A percentile compares a stretch with the other conserved stretches of the same genome.
Evolutionary conservation across 2,329 filamentous ascomycete genomes (phyloP).

Genomic region (Dactylellina sp.): DNA sequence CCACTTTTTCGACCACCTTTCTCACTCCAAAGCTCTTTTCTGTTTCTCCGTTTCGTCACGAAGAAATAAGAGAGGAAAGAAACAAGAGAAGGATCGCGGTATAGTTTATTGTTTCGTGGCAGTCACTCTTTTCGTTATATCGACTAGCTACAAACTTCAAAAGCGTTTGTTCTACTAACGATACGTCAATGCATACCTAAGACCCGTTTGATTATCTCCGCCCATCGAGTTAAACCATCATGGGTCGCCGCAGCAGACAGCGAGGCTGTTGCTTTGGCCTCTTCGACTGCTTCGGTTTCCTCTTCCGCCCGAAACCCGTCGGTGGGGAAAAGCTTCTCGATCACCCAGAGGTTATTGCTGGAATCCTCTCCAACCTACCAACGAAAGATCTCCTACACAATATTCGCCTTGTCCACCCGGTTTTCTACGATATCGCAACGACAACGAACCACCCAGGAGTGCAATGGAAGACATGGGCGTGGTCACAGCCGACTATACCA

Average conservation of each 20-base stretch:
- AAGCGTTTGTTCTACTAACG: not conserved
- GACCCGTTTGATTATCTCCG: not conserved
- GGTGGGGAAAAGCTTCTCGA: constrained; percentile 45
- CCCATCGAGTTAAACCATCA: constrained; percentile 11
- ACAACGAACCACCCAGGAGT: constrained; percentile 25
- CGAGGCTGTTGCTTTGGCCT: constrained; percentile 44
- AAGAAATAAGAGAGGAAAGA: constrained; percentile 1
- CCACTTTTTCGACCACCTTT: constrained; percentile 15
- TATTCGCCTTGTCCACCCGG: constrained; percentile 35
- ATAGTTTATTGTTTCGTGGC: constrained; percentile 9
- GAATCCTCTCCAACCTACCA: constrained; percentile 37
- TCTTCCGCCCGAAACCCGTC: constrained; percentile 30
- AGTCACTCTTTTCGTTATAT: constrained; percentile 40
- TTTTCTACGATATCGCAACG: constrained; percentile 37
- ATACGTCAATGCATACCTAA: constrained; percentile 33
- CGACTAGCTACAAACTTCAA: not conserved
- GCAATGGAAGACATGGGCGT: constrained; percentile 49
- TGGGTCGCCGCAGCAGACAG: constrained; percentile 43
- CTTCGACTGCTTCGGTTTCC: constrained; percentile 34
- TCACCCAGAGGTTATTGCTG: constrained; percentile 38
- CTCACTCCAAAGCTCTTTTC: constrained; percentile 21
- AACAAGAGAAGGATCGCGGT: not conserved
- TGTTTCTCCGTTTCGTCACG: not conserved
- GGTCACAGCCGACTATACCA: constrained; percentile 26
- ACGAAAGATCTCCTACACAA: constrained; percentile 27